Conservation (phyloP, 163 green algal genomes). For the Chlamydomonas reinhardtii region DNA sequence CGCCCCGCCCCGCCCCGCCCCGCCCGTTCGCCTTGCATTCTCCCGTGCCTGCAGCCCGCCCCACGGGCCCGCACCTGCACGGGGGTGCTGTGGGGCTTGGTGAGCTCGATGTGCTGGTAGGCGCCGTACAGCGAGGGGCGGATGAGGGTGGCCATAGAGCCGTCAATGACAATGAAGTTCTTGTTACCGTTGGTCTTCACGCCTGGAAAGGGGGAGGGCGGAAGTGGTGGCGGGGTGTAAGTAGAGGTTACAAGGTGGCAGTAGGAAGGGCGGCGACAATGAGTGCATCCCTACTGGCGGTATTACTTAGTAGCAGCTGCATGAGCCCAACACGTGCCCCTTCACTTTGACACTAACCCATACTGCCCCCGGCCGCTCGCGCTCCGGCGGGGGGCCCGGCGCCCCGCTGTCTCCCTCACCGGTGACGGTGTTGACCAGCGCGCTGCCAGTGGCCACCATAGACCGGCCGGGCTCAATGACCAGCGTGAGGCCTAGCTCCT, state of each 20-base stretch:
- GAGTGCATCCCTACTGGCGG: no score
- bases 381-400: no score
- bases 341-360: no score
- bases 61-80: conserved; percentile 44
- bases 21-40: no score
- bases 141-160: conserved; percentile 96
- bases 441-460: conserved; percentile 90
- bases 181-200: conserved; percentile 98
- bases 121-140: conserved; percentile 92
- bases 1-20: no score
- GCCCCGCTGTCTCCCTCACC: no score
- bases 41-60: no score
- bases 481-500: conserved; percentile 87
- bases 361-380: no score
- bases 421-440: conserved; percentile 93
- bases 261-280: no score
- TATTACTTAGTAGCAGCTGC: no score
- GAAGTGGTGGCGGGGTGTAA: not conserved
- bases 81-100: conserved; percentile 67
- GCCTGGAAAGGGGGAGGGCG: conserved; percentile 59
- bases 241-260: no score
- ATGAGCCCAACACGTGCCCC: no score
- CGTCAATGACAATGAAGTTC: conserved; percentile 97
- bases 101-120: conserved; percentile 98
- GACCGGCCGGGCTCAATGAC: conserved; percentile 96